Base-by-base conservation (phyloP, 495 filamentous ascomycete species). In the Penicillium canariense region DNA sequence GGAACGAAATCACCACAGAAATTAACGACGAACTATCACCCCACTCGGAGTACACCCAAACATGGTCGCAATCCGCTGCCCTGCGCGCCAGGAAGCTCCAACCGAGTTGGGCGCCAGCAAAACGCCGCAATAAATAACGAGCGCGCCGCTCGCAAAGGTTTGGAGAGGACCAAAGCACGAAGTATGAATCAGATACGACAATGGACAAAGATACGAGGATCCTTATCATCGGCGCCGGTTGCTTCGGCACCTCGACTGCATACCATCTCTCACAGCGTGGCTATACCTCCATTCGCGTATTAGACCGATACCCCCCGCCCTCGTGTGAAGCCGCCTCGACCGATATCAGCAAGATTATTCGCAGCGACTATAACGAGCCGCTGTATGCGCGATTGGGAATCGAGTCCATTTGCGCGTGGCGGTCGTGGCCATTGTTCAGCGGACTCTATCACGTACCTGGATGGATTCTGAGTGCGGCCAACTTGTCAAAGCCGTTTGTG, bases 231-330 rank as follows among this genome's bases (percentile, higher is more conserved):
- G 73, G 74, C 2, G 71, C 56, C 4, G 75, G 75, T 18, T 63
- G 62, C 23, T 76, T 76, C 47, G 73, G 75, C 31, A 71, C 66
- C 6, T 65, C 62, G 4, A 76, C 73, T 0, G 72, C 71, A 18
- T 74, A 74, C 51, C 71, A 77, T 36, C 68, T 77, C 18, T 51
- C 69, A 4, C 50, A 57, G 20, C 44, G 55, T 11, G 63, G 60
- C 2, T 68, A 61, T 45, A 50, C 40, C 48, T 55, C 54, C 25
- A 46, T 66, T 18, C 45, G 34, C 11, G 65, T 75, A 3, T 55
- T 73, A 9, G 72, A 77, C 59, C 56, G 71, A 55, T 58, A 68
- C 60, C 48, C 72, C 56, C 35, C 61, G 40, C 58, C 68, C 25
- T 58, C 62, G 3, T 32, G 48, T 35, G 63, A 68, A 26, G 62